These are phyloP conservation scores for Leucogyrophana mollusca DNA, from an alignment of 768 basidiomycete genomes.

Conservation along the genomic window DNA sequence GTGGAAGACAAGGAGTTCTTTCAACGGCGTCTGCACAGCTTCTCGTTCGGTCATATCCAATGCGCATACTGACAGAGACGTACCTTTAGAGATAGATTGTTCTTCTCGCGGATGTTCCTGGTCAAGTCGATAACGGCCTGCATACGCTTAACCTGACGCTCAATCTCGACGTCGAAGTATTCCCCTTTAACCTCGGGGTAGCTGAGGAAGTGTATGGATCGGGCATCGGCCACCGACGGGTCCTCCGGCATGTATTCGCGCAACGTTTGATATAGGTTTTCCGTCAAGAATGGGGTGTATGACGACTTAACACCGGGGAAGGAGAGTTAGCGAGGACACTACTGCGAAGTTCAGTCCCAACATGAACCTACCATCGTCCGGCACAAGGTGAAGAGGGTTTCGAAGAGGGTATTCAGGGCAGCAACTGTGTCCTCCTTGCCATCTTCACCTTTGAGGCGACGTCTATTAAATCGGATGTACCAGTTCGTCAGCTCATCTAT, in stretches of 20 bases:
- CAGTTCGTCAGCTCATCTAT: constrained; percentile 98
- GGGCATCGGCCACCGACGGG: constrained; percentile 67
- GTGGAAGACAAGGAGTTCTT: constrained; percentile 93
- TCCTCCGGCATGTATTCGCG: constrained; percentile 82
- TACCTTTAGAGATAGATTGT: constrained; percentile 88
- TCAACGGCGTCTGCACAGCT: constrained; percentile 73
- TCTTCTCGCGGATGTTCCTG: constrained; percentile 82
- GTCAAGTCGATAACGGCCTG: constrained; percentile 92
- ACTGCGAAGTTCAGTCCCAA: no score
- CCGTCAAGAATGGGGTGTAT: constrained; percentile 97
- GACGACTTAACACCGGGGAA: constrained; percentile 81
- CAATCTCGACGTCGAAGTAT: constrained; percentile 91
- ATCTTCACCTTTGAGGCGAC: constrained; percentile 92
- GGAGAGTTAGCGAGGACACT: no score
- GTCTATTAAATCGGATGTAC: constrained; percentile 99
- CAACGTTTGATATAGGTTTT: constrained; percentile 92
- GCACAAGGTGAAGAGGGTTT: constrained; percentile 91
- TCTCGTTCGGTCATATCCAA: not conserved
- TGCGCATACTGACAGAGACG: constrained; percentile 14
- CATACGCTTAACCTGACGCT: constrained; percentile 93
- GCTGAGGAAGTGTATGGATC: constrained; percentile 92
- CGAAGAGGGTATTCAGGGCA: constrained; percentile 95
- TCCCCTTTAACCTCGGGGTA: constrained; percentile 94
- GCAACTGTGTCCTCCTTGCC: constrained; percentile 82
- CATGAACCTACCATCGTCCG: constrained; percentile 78